A percentile compares a stretch with the other conserved stretches of the same genome.
Conservation (phyloP, 2,329 filamentous ascomycete genomes). For the Tolypocladium pustulatum region DNA sequence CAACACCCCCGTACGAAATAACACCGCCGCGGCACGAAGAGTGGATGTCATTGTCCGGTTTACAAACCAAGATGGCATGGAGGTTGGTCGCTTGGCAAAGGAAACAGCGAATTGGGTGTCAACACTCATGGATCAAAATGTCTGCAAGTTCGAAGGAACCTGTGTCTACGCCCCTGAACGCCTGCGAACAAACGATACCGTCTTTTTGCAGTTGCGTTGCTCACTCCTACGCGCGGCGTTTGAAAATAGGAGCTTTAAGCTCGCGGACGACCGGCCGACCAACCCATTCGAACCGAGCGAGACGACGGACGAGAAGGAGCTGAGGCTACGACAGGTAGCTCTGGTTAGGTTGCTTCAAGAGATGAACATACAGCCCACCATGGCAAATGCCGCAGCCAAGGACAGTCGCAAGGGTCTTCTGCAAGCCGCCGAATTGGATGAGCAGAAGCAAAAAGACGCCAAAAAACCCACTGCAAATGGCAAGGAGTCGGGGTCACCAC, state of each 20-base stretch:
- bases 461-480: conserved; percentile 19
- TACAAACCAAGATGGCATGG: conserved; percentile 65
- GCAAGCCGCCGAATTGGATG: conserved; percentile 77
- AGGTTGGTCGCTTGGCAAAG: conserved; percentile 78
- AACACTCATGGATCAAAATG: conserved; percentile 76
- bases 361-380: conserved; percentile 69
- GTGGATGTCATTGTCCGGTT: conserved; percentile 88
- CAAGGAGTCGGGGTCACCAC: conserved; percentile 34
- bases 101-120: conserved; percentile 89
- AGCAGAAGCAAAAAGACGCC: conserved; percentile 56
- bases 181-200: conserved; percentile 80
- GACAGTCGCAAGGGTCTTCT: conserved; percentile 77
- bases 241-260: conserved; percentile 45
- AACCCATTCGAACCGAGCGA: conserved; percentile 78
- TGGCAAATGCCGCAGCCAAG: conserved; percentile 63
- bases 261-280: conserved; percentile 58
- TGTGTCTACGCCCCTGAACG: conserved; percentile 85
- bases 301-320: conserved; percentile 69
- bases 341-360: conserved; percentile 85
- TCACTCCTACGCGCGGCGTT: conserved; percentile 70
- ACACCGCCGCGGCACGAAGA: conserved; percentile 49
- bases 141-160: conserved; percentile 77
- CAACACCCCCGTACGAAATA: conserved; percentile 23
- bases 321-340: conserved; percentile 76
- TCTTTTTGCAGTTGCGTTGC: conserved; percentile 81